These are phyloP conservation scores for Talaromyces albobiverticillius DNA, from an alignment of 2,329 filamentous ascomycete genomes.

Conservation along the genomic window DNA sequence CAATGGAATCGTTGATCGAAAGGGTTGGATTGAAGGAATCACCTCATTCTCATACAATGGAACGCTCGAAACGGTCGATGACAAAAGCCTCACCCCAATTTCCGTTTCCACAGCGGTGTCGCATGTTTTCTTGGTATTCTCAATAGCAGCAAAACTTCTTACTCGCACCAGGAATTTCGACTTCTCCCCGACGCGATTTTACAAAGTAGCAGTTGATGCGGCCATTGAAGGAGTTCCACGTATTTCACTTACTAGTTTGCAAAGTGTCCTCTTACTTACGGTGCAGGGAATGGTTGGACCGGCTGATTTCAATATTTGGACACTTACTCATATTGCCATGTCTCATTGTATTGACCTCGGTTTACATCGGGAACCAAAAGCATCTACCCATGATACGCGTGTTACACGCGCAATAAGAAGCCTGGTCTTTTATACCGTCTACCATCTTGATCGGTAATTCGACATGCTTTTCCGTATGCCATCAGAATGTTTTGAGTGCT, in stretches of 20 bases:
- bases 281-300: constrained; percentile 34
- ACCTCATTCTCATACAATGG: constrained; percentile 27
- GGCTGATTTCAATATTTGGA: constrained; percentile 36
- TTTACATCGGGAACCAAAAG: constrained; percentile 32
- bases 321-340: constrained; percentile 34
- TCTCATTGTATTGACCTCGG: constrained; percentile 39
- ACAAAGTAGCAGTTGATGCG: constrained; percentile 29
- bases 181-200: constrained; percentile 33
- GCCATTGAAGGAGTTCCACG: constrained; percentile 32
- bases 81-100: constrained; percentile 14
- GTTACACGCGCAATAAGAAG: constrained; percentile 19
- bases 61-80: constrained; percentile 15
- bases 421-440: constrained; percentile 35
- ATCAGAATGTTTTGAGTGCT: not conserved
- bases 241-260: constrained; percentile 32
- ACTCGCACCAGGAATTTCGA: constrained; percentile 33
- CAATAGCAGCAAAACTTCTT: constrained; percentile 33
- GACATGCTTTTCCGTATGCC: not conserved
- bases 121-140: constrained; percentile 37
- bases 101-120: constrained; percentile 23
- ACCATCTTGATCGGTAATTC: constrained; percentile 33
- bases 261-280: constrained; percentile 30
- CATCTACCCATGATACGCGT: constrained; percentile 9
- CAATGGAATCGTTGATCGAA: constrained; percentile 19
- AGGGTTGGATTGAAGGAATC: constrained; percentile 24